These are phyloP conservation scores for Kazachstania sp. DNA, from an alignment of 1,139 yeast genomes.

Conservation along the genomic window DNA sequence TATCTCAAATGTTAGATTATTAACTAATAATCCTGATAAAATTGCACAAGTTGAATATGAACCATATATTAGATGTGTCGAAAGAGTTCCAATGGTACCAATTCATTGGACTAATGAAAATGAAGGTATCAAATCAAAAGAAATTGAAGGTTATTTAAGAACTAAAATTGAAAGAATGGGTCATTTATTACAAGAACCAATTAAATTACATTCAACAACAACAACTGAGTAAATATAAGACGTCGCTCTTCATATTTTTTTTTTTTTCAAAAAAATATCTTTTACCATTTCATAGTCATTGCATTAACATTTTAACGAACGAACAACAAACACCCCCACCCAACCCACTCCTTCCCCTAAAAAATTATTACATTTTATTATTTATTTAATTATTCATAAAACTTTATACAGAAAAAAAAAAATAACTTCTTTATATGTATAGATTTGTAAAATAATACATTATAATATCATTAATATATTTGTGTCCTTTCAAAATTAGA, in stretches of 20 bases:
- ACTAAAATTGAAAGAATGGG: constrained; percentile 98
- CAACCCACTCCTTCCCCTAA: no score
- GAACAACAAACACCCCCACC: no score
- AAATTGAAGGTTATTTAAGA: constrained; percentile 84
- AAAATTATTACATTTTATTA: no score
- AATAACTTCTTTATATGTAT: no score
- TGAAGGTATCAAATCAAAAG: constrained; percentile 69
- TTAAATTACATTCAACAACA: constrained; percentile 30
- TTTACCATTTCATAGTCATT: no score
- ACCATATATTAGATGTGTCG: constrained; percentile 35
- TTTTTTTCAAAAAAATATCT: neutral
- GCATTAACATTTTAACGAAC: no score
- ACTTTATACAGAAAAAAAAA: no score
- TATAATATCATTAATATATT: no score
- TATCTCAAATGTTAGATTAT: constrained; percentile 56
- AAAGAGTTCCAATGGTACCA: constrained; percentile 95
- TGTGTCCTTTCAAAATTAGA: no score
- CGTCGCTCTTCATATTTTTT: neutral
- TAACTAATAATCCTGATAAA: constrained; percentile 95
- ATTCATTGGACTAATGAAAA: constrained; percentile 69
- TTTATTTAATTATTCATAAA: no score
- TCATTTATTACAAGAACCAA: constrained; percentile 64
- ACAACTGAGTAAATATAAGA: neutral
- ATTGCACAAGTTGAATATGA: constrained; percentile 62
- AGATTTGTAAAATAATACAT: no score